A percentile compares a stretch with the other conserved stretches of the same genome.
These are phyloP conservation scores for Calycina marina DNA, from an alignment of 2,329 filamentous ascomycete genomes.

Conservation along the genomic window DNA sequence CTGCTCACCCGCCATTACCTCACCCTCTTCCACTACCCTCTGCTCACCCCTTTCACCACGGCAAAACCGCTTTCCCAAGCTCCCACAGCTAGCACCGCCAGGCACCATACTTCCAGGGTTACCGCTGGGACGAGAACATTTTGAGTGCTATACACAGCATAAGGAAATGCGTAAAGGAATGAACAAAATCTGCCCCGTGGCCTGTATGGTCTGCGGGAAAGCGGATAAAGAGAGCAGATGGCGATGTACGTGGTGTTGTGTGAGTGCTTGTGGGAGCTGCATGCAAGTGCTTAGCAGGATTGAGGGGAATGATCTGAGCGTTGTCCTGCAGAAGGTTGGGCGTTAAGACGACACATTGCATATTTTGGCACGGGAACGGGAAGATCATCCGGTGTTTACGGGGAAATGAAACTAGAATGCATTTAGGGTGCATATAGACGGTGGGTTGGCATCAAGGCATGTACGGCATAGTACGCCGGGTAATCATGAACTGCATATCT, in stretches of 20 bases:
- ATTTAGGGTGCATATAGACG: too few species aligned
- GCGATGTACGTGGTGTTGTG: conserved; percentile 22
- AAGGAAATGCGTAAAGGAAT: conserved; percentile 17
- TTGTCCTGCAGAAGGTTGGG: conserved; percentile 13
- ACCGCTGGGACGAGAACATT: conserved; percentile 13
- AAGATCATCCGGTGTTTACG: too few species aligned
- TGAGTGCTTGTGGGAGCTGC: conserved; percentile 20
- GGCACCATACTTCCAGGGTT: conserved; percentile 13
- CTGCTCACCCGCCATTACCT: conserved; percentile 14
- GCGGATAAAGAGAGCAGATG: conserved; percentile 17
- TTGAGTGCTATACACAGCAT: conserved; percentile 21
- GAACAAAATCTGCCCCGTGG: conserved; percentile 19
- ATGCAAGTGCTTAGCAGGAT: conserved; percentile 15
- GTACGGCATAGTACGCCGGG: too few species aligned
- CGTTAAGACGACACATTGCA: neutral
- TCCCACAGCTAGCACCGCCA: conserved; percentile 6
- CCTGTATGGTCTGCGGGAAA: conserved; percentile 21
- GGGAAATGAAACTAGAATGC: too few species aligned
- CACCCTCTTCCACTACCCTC: conserved; percentile 6
- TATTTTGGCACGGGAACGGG: too few species aligned
- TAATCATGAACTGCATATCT: too few species aligned
- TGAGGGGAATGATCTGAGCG: conserved; percentile 16
- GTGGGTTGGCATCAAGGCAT: too few species aligned
- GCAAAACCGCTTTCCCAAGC: conserved; percentile 11
- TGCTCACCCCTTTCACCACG: conserved; percentile 5